Evolutionary conservation across 176 grass and related monocot species (phyloP).

Genomic region (Canna indica): DNA sequence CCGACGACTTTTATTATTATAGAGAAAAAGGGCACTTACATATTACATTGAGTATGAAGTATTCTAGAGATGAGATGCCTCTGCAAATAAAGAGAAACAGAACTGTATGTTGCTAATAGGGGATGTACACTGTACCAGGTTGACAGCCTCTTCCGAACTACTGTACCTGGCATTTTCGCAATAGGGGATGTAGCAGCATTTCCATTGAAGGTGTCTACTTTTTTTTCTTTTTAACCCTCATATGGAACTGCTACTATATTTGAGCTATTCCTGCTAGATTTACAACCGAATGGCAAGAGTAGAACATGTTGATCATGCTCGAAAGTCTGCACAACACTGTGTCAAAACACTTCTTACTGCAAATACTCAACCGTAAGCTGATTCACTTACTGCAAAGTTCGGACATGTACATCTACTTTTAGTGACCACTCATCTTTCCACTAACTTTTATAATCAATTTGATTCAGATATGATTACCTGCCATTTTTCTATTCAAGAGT

Average conservation of each 20-base stretch:
- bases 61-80: too few species aligned
- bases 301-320: constrained; percentile 97
- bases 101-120: too few species aligned
- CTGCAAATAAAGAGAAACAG: too few species aligned
- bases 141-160: constrained; percentile 81
- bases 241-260: constrained; percentile 23
- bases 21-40: too few species aligned
- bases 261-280: constrained; percentile 22
- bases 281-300: constrained; percentile 65
- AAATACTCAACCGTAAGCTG: constrained; percentile 68
- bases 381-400: neutral
- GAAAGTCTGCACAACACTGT: constrained; percentile 92
- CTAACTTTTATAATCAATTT: neutral
- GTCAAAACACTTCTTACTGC: constrained; percentile 72
- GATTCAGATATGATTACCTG: constrained; percentile 84
- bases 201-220: constrained; percentile 59
- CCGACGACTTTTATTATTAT: too few species aligned
- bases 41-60: too few species aligned
- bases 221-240: constrained; percentile 2
- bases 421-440: neutral
- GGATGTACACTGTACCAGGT: constrained; percentile 53
- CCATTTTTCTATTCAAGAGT: constrained; percentile 94
- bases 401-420: neutral
- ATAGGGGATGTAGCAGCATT: constrained; percentile 96
- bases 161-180: constrained; percentile 73